Conservation (phyloP, 345 rosid genomes). For the Aquilaria yunnanensis region DNA sequence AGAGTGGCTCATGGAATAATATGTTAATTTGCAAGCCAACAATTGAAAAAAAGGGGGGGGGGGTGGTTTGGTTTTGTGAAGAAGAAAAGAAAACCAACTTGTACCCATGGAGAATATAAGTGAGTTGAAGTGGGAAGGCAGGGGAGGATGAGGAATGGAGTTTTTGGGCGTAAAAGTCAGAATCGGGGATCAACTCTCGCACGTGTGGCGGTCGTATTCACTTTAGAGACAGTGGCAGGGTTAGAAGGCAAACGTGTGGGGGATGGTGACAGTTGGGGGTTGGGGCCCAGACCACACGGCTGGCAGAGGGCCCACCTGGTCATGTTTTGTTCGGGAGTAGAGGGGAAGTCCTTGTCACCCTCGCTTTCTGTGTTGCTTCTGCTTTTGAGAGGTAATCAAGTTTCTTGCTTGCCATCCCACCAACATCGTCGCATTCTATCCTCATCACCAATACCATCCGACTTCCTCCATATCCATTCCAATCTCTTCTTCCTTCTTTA, state of each 20-base stretch:
- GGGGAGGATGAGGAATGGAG: no score
- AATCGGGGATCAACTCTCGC: slow-evolving; percentile 2
- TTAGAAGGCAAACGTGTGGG: slow-evolving; percentile 30
- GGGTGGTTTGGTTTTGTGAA: no score
- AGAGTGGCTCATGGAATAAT: no score
- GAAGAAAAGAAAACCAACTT: no score
- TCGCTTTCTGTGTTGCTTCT: slow-evolving; percentile 27
- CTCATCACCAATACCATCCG: background rate
- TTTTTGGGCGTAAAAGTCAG: no score
- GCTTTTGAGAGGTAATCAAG: slow-evolving; percentile 8
- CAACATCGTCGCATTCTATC: background rate
- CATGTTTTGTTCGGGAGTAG: slow-evolving; percentile 16
- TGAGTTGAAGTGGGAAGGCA: no score
- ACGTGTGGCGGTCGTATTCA: slow-evolving; percentile 23
- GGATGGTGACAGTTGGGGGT: slow-evolving; percentile 23
- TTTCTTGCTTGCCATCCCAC: slow-evolving; percentile 22
- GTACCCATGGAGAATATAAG: no score
- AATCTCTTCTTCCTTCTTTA: no score
- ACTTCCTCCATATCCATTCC: no score
- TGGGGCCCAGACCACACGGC: slow-evolving; percentile 29
- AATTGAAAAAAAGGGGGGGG: no score
- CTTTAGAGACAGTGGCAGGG: slow-evolving; percentile 1
- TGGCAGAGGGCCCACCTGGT: slow-evolving; percentile 21
- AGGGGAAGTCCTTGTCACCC: slow-evolving; percentile 24
- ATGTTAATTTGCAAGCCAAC: no score